A percentile compares a stretch with the other conserved stretches of the same genome.
These are phyloP conservation scores for Posidonia oceanica DNA, from an alignment of 116 monocot genomes.

Conservation along the genomic window DNA sequence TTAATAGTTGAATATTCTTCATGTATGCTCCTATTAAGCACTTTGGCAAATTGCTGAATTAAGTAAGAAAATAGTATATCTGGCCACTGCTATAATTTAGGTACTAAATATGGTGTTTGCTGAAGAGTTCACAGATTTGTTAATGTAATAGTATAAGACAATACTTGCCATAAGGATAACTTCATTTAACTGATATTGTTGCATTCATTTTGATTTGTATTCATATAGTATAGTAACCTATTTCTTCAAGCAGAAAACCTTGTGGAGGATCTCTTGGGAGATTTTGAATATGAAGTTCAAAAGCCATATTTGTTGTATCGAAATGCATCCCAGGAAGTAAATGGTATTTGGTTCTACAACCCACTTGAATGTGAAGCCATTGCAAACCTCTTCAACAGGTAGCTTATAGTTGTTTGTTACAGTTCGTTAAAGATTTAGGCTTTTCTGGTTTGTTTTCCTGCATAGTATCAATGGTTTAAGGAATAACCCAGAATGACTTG, in stretches of 20 bases:
- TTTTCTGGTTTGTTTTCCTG: background rate
- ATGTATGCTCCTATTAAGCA: too few relatives aligned
- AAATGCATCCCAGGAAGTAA: constrained; percentile 90
- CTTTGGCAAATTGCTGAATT: too few relatives aligned
- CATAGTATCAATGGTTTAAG: too few relatives aligned
- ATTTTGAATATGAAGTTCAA: constrained; percentile 97
- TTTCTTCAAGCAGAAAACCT: constrained; percentile 61
- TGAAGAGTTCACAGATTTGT: too few relatives aligned
- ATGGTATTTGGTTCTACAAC: constrained; percentile 99
- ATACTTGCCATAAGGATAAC: background rate
- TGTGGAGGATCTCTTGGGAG: constrained; percentile 92
- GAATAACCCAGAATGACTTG: too few relatives aligned
- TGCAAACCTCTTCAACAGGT: constrained; percentile 90
- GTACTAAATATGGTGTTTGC: too few relatives aligned
- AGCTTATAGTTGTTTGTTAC: constrained; percentile 1
- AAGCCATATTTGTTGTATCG: constrained; percentile 86
- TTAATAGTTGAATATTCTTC: too few relatives aligned
- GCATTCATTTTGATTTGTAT: background rate
- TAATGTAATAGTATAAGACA: background rate
- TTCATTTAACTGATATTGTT: background rate
- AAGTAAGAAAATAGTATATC: too few relatives aligned
- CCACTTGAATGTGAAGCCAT: constrained; percentile 84
- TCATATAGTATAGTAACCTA: background rate
- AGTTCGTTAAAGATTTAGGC: background rate
- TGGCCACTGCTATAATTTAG: too few relatives aligned